phyloP scores from a whole-genome alignment of 495 filamentous ascomycete species.

The Penicillium silybi region DNA sequence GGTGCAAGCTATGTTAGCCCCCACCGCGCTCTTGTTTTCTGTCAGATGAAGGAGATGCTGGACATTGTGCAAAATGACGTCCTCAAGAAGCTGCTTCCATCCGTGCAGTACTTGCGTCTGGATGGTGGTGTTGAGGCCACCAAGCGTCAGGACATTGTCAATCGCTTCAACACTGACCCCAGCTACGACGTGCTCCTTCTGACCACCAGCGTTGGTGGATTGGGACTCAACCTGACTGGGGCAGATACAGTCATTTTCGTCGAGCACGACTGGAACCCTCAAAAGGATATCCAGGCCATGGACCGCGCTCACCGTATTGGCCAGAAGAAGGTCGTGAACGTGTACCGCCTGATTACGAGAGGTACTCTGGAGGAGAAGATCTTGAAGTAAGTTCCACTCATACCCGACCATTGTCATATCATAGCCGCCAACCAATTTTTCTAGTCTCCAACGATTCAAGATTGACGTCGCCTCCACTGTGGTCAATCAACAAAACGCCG shows the following conservation, averaged over 20 bases:
- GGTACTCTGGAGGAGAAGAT: conserved; percentile 99
- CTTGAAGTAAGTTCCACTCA: conserved; percentile 58
- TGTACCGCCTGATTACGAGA: conserved; percentile 93
- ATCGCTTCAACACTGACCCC: conserved; percentile 96
- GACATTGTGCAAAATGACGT: conserved; percentile 96
- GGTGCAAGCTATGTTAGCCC: conserved; percentile 83
- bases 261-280: conserved; percentile 99
- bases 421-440: conserved; percentile 9
- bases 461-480: conserved; percentile 97
- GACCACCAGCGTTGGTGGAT: conserved; percentile 90
- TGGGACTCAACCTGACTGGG: conserved; percentile 93
- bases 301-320: conserved; percentile 97
- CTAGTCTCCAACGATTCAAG: conserved; percentile 96
- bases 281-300: conserved; percentile 98
- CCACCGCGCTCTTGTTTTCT: conserved; percentile 94
- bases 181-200: conserved; percentile 89
- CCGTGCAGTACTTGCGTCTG: conserved; percentile 82
- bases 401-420: neutral
- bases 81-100: conserved; percentile 77
- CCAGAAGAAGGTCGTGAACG: conserved; percentile 99
- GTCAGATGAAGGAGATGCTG: conserved; percentile 99
- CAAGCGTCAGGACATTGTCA: conserved; percentile 92
- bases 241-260: conserved; percentile 99
- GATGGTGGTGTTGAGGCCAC: conserved; percentile 89
- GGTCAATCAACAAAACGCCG: conserved; percentile 98